phyloP scores from a whole-genome alignment of 139 green algal genomes.

The Chlorella sp. region DNA sequence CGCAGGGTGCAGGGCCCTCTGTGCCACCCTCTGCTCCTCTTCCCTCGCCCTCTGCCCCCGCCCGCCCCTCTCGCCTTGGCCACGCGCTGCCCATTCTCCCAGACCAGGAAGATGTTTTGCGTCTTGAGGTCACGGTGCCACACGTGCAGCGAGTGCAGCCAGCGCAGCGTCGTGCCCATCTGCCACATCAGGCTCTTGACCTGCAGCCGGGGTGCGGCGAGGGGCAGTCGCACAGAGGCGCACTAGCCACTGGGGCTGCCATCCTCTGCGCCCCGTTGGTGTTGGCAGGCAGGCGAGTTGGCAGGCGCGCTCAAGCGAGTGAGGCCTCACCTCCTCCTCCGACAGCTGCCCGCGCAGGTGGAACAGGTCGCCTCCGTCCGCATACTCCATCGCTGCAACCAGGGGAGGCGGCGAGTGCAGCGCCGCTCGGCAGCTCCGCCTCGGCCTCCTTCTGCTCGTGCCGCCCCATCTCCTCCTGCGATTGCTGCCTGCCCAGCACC shows the following conservation, averaged over 20 bases:
- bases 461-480: too few species aligned
- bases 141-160: conserved; percentile 82
- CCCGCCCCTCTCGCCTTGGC: conserved; percentile 56
- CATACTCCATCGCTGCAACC: conserved; percentile 81
- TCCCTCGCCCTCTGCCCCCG: too few species aligned
- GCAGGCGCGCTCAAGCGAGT: not conserved
- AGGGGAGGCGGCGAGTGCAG: too few species aligned
- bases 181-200: conserved; percentile 77
- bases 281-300: not conserved
- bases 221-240: too few species aligned
- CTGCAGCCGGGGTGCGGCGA: too few species aligned
- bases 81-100: conserved; percentile 51
- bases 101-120: conserved; percentile 79
- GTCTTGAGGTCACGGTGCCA: conserved; percentile 91
- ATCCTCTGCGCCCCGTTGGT: too few species aligned
- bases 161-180: conserved; percentile 66
- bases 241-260: too few species aligned
- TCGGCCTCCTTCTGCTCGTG: too few species aligned
- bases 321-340: not conserved
- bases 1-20: too few species aligned
- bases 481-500: too few species aligned
- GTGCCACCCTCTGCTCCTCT: too few species aligned
- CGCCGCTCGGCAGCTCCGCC: too few species aligned
- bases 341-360: conserved; percentile 50
- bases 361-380: conserved; percentile 68